phyloP scores from a whole-genome alignment of 2,329 filamentous ascomycete species.

The Cladophialophora exuberans region DNA sequence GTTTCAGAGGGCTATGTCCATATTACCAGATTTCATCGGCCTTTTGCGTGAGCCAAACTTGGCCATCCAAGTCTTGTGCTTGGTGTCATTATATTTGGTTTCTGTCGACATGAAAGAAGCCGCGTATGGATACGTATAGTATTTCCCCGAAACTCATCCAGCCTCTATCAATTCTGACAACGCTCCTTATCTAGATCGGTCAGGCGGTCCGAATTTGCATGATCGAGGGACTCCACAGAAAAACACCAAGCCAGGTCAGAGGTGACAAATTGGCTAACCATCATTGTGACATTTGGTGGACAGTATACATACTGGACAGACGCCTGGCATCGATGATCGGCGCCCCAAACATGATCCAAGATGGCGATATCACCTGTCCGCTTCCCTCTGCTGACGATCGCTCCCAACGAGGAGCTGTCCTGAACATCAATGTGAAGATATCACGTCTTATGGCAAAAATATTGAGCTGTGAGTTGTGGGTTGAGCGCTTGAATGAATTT shows the following conservation, averaged over 20 bases:
- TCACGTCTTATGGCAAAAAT: slow-evolving; percentile 52
- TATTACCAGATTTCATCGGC: slow-evolving; percentile 47
- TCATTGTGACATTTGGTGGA: slow-evolving; percentile 58
- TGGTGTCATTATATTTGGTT: slow-evolving; percentile 58
- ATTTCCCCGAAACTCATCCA: slow-evolving; percentile 27
- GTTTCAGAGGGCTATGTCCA: slow-evolving; percentile 50
- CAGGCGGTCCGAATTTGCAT: slow-evolving; percentile 56
- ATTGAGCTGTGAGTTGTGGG: slow-evolving; percentile 45
- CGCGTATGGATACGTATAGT: slow-evolving; percentile 53
- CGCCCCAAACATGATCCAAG: slow-evolving; percentile 52
- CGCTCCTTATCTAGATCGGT: slow-evolving; percentile 47
- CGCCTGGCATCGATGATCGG: slow-evolving; percentile 60
- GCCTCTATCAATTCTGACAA: background rate
- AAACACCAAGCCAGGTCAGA: slow-evolving; percentile 51
- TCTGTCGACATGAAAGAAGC: slow-evolving; percentile 53
- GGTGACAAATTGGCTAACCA: slow-evolving; percentile 49
- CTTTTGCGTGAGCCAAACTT: slow-evolving; percentile 50
- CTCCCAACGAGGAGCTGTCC: slow-evolving; percentile 43
- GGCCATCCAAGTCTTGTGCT: slow-evolving; percentile 55
- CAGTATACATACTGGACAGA: slow-evolving; percentile 56
- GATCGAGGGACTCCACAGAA: slow-evolving; percentile 56
- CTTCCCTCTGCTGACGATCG: slow-evolving; percentile 49
- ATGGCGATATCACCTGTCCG: slow-evolving; percentile 54
- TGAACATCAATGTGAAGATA: slow-evolving; percentile 52
- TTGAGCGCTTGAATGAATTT: no score